These are phyloP conservation scores for Sporothrix pallida DNA, from an alignment of 2,329 filamentous ascomycete species.

Conservation along the genomic window DNA sequence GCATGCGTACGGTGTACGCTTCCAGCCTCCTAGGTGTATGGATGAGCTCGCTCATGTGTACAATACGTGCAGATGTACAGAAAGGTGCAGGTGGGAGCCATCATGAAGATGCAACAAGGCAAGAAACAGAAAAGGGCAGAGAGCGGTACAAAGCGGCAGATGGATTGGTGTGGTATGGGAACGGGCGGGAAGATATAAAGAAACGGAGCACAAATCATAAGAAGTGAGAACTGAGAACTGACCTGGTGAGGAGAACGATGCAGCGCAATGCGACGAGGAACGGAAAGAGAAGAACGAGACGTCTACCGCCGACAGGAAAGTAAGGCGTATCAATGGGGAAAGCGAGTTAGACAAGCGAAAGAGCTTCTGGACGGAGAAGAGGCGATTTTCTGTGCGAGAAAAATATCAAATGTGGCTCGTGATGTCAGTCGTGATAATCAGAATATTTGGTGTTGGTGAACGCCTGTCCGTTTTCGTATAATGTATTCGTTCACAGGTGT, in stretches of 20 bases:
- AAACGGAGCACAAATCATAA: constrained; percentile 17
- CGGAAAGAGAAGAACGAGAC: background rate
- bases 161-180: constrained; percentile 8
- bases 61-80: background rate
- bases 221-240: constrained; percentile 24
- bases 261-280: background rate
- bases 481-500: too few species aligned
- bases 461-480: too few species aligned
- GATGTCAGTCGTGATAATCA: background rate
- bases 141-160: background rate
- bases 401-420: background rate
- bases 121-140: background rate
- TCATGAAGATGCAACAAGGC: background rate
- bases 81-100: background rate
- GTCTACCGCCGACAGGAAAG: background rate
- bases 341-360: background rate
- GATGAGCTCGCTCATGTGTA: background rate
- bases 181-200: constrained; percentile 4
- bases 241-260: background rate
- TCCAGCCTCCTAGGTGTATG: constrained; percentile 1
- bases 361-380: background rate
- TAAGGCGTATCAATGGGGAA: background rate
- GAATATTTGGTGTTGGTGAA: background rate
- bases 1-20: background rate
- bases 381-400: background rate